Percentiles rank a stretch among this genome's conserved stretches.
These are phyloP conservation scores for Climacium dendroides DNA, from an alignment of 225 moss, liverwort and hornwort species.

Conservation along the genomic window DNA sequence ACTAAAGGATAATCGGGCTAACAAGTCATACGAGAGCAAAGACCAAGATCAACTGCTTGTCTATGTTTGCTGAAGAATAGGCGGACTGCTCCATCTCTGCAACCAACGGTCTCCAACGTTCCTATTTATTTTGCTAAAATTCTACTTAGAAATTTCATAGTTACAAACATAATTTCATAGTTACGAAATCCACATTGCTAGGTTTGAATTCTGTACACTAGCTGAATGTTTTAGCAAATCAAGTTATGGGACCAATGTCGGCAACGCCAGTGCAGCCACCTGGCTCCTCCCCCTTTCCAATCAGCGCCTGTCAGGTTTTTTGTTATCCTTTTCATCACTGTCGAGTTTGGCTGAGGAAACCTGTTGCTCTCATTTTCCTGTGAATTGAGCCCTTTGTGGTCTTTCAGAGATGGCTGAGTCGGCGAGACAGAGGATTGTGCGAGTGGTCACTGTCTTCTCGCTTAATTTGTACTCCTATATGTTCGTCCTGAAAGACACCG, in stretches of 20 bases:
- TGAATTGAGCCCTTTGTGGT: background rate
- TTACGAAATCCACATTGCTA: background rate
- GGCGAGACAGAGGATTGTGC: background rate
- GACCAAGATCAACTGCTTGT: background rate
- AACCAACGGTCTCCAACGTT: background rate
- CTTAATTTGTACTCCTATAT: constrained; percentile 34
- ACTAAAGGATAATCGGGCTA: background rate
- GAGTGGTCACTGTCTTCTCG: background rate
- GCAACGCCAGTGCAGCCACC: background rate
- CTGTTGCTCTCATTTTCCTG: background rate
- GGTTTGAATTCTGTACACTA: background rate
- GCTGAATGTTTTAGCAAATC: background rate
- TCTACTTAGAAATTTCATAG: too few relatives aligned
- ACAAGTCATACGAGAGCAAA: background rate
- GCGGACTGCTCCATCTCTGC: background rate
- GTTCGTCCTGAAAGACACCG: background rate
- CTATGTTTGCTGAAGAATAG: background rate
- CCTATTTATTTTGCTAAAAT: background rate
- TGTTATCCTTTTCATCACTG: background rate
- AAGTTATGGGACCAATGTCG: background rate
- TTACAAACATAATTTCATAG: background rate
- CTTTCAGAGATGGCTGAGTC: background rate
- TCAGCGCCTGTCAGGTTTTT: background rate
- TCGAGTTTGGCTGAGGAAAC: background rate
- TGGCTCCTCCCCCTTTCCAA: background rate